phyloP scores from a whole-genome alignment of 345 rosid species.

The Gossypium thurberi region DNA sequence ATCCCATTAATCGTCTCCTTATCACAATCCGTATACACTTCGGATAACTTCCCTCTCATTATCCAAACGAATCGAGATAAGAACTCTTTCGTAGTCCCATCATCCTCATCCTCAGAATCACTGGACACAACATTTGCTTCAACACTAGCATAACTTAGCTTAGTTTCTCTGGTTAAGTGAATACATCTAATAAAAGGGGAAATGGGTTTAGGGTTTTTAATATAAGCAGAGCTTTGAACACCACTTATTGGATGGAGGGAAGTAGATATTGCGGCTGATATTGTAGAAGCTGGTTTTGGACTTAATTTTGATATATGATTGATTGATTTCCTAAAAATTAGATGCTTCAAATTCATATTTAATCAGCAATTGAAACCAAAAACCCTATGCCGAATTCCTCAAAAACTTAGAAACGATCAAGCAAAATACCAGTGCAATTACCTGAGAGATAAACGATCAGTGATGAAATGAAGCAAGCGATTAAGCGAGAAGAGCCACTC shows the following conservation, averaged over 20 bases:
- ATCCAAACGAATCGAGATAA: constrained; percentile 75
- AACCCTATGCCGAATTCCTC: not conserved
- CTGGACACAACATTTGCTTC: constrained; percentile 17
- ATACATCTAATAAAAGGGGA: constrained; percentile 27
- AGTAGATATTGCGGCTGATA: constrained; percentile 19
- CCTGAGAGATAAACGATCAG: constrained; percentile 5
- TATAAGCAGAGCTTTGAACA: constrained; percentile 11
- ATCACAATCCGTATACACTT: constrained; percentile 52
- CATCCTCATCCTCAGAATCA: constrained; percentile 39
- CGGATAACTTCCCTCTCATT: constrained; percentile 65
- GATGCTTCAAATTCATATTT: constrained; percentile 40
- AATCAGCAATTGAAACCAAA: not conserved
- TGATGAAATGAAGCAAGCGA: not conserved
- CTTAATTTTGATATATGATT: constrained; percentile 27
- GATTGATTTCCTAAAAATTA: constrained; percentile 32
- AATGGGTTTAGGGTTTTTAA: constrained; percentile 15
- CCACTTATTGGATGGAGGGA: constrained; percentile 8
- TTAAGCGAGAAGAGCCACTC: not conserved
- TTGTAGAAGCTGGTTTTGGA: constrained; percentile 18
- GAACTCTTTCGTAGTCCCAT: constrained; percentile 59
- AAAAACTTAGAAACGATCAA: not conserved
- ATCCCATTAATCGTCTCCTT: constrained; percentile 58
- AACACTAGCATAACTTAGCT: constrained; percentile 20
- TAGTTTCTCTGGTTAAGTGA: constrained; percentile 34
- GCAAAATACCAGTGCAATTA: not conserved